Percentiles rank a stretch among this genome's conserved stretches.
phyloP scores from a whole-genome alignment of 768 basidiomycete species.

The Strobilomyces echinocephalus region DNA sequence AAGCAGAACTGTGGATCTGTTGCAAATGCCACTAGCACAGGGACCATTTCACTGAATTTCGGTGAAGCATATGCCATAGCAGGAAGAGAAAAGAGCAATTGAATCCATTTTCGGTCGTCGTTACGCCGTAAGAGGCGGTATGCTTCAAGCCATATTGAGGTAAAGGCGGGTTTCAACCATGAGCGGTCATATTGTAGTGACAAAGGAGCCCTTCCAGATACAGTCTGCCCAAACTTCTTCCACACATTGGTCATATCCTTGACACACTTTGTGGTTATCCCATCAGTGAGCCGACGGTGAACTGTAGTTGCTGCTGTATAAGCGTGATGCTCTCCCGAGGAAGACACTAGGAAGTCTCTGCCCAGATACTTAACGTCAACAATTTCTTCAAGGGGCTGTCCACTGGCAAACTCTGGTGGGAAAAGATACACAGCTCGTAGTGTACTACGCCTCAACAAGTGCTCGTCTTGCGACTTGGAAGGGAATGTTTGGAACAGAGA shows the following conservation, averaged over 20 bases:
- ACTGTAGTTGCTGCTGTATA: conserved; percentile 9
- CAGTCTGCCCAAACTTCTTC: neutral
- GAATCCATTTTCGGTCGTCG: conserved; percentile 8
- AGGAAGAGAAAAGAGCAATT: conserved; percentile 29
- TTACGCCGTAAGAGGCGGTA: conserved; percentile 23
- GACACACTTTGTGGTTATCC: neutral
- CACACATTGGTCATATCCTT: conserved; percentile 6
- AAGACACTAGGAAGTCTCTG: conserved; percentile 4
- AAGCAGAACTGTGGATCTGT: conserved; percentile 5
- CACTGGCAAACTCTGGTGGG: neutral
- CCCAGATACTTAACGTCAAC: conserved; percentile 10
- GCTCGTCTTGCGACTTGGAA: neutral
- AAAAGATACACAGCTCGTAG: neutral
- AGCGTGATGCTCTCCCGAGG: conserved; percentile 7
- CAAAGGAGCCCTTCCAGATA: neutral
- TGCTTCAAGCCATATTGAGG: conserved; percentile 22
- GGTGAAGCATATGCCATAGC: conserved; percentile 24
- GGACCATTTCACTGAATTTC: conserved; percentile 13
- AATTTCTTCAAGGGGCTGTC: neutral
- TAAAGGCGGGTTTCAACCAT: conserved; percentile 25
- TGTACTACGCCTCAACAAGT: conserved; percentile 3
- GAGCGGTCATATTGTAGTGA: conserved; percentile 24
- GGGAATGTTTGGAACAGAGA: conserved; percentile 10
- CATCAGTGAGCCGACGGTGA: neutral
- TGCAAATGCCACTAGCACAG: conserved; percentile 29